Base-by-base conservation (phyloP, 139 green algal species). In the Chlorella sp. region DNA sequence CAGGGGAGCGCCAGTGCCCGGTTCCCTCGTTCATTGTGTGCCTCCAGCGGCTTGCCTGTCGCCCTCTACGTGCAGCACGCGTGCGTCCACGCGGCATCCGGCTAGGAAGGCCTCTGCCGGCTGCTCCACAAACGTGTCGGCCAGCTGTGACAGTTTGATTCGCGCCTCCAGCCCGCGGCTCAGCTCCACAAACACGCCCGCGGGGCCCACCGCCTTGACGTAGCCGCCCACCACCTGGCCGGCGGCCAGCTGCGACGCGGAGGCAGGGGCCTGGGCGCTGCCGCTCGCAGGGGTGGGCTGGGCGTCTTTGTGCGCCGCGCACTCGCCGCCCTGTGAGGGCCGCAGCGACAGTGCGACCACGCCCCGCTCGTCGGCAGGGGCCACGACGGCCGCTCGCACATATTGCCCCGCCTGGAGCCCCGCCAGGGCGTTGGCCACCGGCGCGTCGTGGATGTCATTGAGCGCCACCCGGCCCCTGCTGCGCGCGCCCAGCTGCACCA, bases 391-490 rank as follows among this genome's bases (percentile, higher is more conserved):
- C 41, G 61, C 85, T 3, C 77, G 82, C 56, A 92, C 89, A 62
- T 81, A 90, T 36, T 70, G 62, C 5, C 89, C 90, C 43, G 74
- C 59, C 27, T 42, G n/a, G 19, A 97, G 25, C 21, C 84, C 89
- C 21, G 72, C 70, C 55, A 95, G 71, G 17, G 88, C 89, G 38
- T 95, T 87, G 27, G 67, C 31, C 31, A 94, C 84, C 33, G 74
- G 91, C 0, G 1, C 41, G 55, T 97, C 91, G 51, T 93, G 87
- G 0, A 98, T 69, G 73, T 98, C 93, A 19, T 90, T 94, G 5
- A 98, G 87, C 1, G 74, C 68, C 23, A 95, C 88, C 29, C 82
- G 42, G 6, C 90, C 94, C 2, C 36, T 45, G 19, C 21, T 35
- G 8, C 69, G 59, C 0, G 31, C 35, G 2, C 82, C 81, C 27